Conservation (phyloP, 106 monocot genomes). For the Platanthera guangdongensis region DNA sequence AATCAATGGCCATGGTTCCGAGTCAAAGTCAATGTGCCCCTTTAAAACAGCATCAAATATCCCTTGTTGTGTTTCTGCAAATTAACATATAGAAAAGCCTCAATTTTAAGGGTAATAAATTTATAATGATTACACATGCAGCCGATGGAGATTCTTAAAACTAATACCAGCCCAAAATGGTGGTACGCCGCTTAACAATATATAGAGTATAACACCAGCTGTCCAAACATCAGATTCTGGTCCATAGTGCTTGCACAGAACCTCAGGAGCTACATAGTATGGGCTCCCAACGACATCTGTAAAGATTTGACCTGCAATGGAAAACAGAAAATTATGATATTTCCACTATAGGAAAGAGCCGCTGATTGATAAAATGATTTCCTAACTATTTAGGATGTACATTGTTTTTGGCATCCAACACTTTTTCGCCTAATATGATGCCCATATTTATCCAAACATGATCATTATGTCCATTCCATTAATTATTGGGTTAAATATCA, state of each 20-base stretch:
- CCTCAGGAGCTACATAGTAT: conserved; percentile 88
- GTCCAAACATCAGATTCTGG: conserved; percentile 83
- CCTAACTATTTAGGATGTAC: neutral
- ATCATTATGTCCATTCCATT: too few relatives aligned
- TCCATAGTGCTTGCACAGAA: conserved; percentile 68
- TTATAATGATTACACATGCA: neutral
- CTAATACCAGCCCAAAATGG: conserved; percentile 73
- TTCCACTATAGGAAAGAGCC: neutral
- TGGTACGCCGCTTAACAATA: conserved; percentile 73
- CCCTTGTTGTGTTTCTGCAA: conserved; percentile 69
- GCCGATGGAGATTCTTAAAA: neutral
- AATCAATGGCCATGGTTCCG: conserved; percentile 71
- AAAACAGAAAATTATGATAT: neutral
- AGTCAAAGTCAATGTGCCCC: conserved; percentile 60
- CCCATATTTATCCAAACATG: too few relatives aligned
- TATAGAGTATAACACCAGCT: conserved; percentile 77
- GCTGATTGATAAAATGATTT: neutral
- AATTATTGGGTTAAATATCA: neutral
- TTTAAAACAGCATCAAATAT: conserved; percentile 81
- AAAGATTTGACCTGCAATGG: conserved; percentile 42
- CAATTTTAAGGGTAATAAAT: neutral
- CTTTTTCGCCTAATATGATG: too few relatives aligned
- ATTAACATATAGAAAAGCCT: neutral
- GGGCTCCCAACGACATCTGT: conserved; percentile 81
- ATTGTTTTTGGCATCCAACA: too few relatives aligned